Evolutionary conservation across 2,329 filamentous ascomycete genomes (phyloP).

Genomic region (Endothia cerciana): DNA sequence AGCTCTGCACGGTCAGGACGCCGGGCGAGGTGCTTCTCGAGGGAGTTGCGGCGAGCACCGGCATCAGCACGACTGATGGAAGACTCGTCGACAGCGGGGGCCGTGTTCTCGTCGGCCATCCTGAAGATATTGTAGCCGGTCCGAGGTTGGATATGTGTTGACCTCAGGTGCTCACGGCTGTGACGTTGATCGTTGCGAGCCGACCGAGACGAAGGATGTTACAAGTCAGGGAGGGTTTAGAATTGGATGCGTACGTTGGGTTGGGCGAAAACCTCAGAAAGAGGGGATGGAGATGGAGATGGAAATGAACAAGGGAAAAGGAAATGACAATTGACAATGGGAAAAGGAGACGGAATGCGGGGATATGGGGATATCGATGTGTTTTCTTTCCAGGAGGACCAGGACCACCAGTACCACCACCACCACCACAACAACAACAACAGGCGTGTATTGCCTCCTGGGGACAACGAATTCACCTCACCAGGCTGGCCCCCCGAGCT

Average conservation of each 20-base stretch:
- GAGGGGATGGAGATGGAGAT: not conserved
- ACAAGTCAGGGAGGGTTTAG: not conserved
- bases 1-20: conserved; percentile 78
- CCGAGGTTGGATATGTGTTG: not conserved
- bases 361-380: not conserved
- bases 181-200: not conserved
- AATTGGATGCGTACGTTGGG: not conserved
- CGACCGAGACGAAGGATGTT: not conserved
- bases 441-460: not conserved
- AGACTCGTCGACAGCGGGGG: conserved; percentile 61
- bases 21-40: conserved; percentile 73
- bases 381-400: not conserved
- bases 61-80: conserved; percentile 57
- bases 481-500: not conserved
- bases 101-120: conserved; percentile 53
- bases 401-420: not conserved
- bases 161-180: not conserved
- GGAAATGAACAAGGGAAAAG: not conserved
- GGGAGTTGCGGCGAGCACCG: conserved; percentile 63
- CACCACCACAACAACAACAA: not conserved
- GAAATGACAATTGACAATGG: not conserved
- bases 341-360: conserved; percentile 6
- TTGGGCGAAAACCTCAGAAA: not conserved
- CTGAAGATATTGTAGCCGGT: conserved; percentile 4
- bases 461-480: not conserved